phyloP scores from a whole-genome alignment of 192 early-diverging fungal genomes.

The Phycomyces nitens region DNA sequence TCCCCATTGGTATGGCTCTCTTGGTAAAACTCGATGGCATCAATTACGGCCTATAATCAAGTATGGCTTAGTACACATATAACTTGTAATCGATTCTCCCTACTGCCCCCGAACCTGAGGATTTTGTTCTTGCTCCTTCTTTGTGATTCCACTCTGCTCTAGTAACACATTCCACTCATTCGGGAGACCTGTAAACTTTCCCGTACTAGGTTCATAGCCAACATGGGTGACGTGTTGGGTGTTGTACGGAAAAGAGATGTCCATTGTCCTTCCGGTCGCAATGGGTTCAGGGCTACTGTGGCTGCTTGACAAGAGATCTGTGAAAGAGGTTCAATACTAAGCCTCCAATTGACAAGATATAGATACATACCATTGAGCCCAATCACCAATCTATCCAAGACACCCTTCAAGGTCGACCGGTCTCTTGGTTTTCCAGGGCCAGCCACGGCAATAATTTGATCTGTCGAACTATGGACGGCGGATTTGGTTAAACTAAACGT shows the following conservation, averaged over 20 bases:
- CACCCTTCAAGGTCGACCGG: conserved; percentile 39
- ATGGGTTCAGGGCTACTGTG: conserved; percentile 43
- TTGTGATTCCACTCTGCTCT: conserved; percentile 88
- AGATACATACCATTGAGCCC: conserved; percentile 31
- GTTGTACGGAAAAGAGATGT: conserved; percentile 95
- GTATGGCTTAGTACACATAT: background rate
- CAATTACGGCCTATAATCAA: conserved; percentile 59
- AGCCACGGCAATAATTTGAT: background rate
- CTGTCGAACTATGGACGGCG: too few relatives aligned
- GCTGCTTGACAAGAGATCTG: conserved; percentile 37
- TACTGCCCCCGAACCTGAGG: conserved; percentile 58
- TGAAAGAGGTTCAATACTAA: too few relatives aligned
- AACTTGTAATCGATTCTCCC: too few relatives aligned
- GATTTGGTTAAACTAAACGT: too few relatives aligned
- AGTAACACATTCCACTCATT: conserved; percentile 90
- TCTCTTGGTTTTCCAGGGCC: conserved; percentile 3
- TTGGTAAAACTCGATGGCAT: conserved; percentile 80
- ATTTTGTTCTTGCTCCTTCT: conserved; percentile 87
- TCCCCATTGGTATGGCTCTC: conserved; percentile 37
- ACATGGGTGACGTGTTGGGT: conserved; percentile 96
- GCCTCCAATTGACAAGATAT: too few relatives aligned
- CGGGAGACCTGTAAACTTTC: conserved; percentile 92
- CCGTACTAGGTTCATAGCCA: conserved; percentile 93
- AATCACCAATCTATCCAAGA: conserved; percentile 44
- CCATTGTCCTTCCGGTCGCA: conserved; percentile 47